Base-by-base conservation (phyloP, 495 filamentous ascomycete species). In the Opeltia flavorubescens region DNA sequence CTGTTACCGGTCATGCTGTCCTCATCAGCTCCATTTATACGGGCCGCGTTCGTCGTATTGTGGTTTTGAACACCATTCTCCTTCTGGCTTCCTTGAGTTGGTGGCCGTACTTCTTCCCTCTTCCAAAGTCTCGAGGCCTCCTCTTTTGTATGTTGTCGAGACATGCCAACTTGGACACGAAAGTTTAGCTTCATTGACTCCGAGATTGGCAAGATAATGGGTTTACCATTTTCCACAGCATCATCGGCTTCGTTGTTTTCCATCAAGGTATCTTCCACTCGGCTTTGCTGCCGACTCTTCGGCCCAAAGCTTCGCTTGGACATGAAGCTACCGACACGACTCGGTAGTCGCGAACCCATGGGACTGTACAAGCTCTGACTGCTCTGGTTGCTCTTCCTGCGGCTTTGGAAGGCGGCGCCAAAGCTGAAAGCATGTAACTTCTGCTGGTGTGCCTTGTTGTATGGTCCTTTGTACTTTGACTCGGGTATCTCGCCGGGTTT, bases 391-490 rank as follows among this genome's bases (percentile, higher is more conserved):
- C 55, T 56, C 30, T 52, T 50, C 31, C 64, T 44, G 60, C 66
- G 26, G 49, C 59, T 50, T 52, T 64, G 35, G 65, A 68, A 44
- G 49, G 53, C 50, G 5, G 41, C 54, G 4, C 58, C 60, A 39
- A 75, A 75, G 18, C 64, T 68, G 66, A 71, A 75, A 9, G 69
- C 62, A n/a, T 66, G 62, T 45, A 75, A 48, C 26, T 57, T 59
- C 25, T 67, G 65, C 53, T 71, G 68, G 50, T 75, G 71, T 49
- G 65, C 65, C 41, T 61, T 65, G 51, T 75, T 69, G 51, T 69
- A 71, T 0, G 71, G 70, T 3, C 70, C 71, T 2, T 61, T 61
- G 47, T 74, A 75, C 44, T 75, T 75, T 18, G 71, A 71, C 9
- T 61, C 65, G 2, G 71, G 71, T 9, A 44, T 24, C 50, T 75